Evolutionary conservation across 2,329 filamentous ascomycete genomes (phyloP).

Genomic region (Cytospora chrysosperma): DNA sequence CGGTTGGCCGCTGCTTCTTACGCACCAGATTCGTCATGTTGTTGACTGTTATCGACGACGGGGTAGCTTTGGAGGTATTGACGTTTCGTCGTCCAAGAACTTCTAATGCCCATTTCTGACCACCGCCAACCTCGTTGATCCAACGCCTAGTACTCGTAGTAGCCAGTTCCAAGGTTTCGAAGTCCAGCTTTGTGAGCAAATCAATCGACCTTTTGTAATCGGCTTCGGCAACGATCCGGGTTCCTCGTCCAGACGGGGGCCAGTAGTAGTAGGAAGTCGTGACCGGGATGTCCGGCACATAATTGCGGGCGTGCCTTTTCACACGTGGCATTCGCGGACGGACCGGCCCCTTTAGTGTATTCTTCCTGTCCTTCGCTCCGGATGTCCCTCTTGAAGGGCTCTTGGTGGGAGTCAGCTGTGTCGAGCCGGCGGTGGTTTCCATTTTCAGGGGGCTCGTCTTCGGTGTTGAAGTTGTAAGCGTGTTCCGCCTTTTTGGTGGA

Average conservation of each 20-base stretch:
- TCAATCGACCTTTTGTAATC: constrained; percentile 69
- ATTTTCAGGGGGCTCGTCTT: constrained; percentile 30
- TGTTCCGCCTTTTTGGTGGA: constrained; percentile 32
- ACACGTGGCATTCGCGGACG: constrained; percentile 62
- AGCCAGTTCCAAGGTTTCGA: constrained; percentile 63
- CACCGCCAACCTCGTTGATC: constrained; percentile 63
- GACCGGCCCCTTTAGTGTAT: constrained; percentile 57
- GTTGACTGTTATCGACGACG: constrained; percentile 36
- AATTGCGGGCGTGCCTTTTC: constrained; percentile 57
- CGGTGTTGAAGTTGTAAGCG: constrained; percentile 25
- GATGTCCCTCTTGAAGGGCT: constrained; percentile 23
- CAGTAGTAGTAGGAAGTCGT: constrained; percentile 65
- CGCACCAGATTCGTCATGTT: constrained; percentile 50
- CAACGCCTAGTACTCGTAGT: constrained; percentile 66
- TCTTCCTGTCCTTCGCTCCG: constrained; percentile 45
- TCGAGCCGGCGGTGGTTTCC: constrained; percentile 33
- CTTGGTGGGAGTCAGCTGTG: constrained; percentile 32
- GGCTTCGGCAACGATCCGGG: constrained; percentile 60
- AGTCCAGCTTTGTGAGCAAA: constrained; percentile 71
- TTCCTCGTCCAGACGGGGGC: constrained; percentile 61
- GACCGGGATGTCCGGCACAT: constrained; percentile 49
- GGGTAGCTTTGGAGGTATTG: not conserved
- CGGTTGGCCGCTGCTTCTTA: constrained; percentile 34
- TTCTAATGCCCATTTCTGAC: constrained; percentile 50
- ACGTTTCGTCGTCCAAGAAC: constrained; percentile 42